These are phyloP conservation scores for Malus hybrid DNA, from an alignment of 331 rosid species.

Conservation along the genomic window DNA sequence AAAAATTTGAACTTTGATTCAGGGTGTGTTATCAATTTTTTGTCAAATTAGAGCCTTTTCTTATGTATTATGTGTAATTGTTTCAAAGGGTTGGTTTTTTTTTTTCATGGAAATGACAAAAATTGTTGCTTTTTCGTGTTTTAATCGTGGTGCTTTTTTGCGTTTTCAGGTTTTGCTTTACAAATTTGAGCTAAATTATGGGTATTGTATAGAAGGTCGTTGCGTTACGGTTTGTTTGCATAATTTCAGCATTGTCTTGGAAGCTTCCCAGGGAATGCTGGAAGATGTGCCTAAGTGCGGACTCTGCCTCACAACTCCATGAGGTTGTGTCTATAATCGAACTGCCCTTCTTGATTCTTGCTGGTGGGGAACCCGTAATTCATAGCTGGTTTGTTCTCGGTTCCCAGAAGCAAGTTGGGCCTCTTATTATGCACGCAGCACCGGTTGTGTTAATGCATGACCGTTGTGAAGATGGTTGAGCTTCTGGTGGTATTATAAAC, in stretches of 20 bases:
- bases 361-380: constrained; percentile 8
- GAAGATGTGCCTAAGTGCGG: constrained; percentile 40
- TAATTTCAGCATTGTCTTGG: not conserved
- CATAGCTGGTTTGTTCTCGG: constrained; percentile 13
- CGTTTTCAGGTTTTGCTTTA: not conserved
- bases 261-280: constrained; percentile 47
- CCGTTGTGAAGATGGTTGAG: constrained; percentile 54
- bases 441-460: constrained; percentile 32
- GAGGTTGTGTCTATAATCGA: constrained; percentile 21
- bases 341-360: constrained; percentile 21
- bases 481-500: constrained; percentile 3
- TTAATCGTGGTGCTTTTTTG: not conserved
- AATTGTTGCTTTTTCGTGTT: not conserved
- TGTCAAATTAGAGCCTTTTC: not conserved
- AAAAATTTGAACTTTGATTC: not conserved
- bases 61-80: not conserved
- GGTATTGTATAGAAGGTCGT: constrained; percentile 5
- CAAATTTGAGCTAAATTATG: not conserved
- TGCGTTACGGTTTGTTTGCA: not conserved
- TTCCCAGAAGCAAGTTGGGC: constrained; percentile 36
- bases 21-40: not conserved
- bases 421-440: constrained; percentile 17
- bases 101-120: not conserved
- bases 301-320: constrained; percentile 14
- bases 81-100: not conserved